Conservation (phyloP, 192 early-diverging fungal genomes). For the Spizellomyces punctatus region DNA sequence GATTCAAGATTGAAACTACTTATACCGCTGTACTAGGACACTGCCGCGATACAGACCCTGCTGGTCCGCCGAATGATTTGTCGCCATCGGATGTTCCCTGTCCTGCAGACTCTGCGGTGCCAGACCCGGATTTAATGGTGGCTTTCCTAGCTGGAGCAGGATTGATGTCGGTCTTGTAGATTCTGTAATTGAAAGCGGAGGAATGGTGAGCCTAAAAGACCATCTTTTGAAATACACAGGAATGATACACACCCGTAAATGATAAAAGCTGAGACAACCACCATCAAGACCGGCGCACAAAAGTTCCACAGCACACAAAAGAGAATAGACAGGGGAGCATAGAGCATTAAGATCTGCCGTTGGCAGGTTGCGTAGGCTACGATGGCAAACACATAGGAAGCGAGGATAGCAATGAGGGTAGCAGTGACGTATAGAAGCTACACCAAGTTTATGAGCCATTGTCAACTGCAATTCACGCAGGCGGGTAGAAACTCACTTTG, state of each 20-base stretch:
- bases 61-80: too few relatives aligned
- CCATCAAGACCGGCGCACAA: slow-evolving; percentile 7
- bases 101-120: too few relatives aligned
- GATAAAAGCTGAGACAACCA: background rate
- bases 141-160: too few relatives aligned
- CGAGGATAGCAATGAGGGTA: background rate
- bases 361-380: slow-evolving; percentile 17
- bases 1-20: too few relatives aligned
- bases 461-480: background rate
- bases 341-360: background rate
- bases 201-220: too few relatives aligned
- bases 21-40: too few relatives aligned
- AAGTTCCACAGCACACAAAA: slow-evolving; percentile 21
- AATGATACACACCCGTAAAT: background rate
- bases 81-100: too few relatives aligned
- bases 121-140: too few relatives aligned
- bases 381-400: slow-evolving; percentile 5
- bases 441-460: background rate
- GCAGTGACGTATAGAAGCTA: slow-evolving; percentile 5
- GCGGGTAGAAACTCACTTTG: slow-evolving; percentile 6
- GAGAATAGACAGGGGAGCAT: slow-evolving; percentile 1
- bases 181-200: too few relatives aligned
- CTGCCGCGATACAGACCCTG: too few relatives aligned
- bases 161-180: too few relatives aligned
- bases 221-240: too few relatives aligned